Base-by-base conservation (phyloP, 1,139 yeast species). In the Saccharomycopsis phalli region DNA sequence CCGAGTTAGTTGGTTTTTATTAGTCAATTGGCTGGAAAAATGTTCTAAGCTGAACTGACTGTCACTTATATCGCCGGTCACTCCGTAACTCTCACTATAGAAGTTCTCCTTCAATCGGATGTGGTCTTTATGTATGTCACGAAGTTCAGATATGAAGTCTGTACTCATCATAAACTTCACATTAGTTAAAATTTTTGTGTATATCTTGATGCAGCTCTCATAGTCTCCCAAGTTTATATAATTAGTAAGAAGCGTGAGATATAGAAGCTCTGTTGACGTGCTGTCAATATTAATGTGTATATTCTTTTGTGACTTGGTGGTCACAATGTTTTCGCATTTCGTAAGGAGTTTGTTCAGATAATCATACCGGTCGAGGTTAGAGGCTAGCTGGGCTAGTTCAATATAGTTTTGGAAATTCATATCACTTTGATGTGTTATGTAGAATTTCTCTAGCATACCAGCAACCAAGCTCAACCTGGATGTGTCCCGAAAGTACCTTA, bases 331-430 rank as follows among this genome's bases (percentile, higher is more conserved):
- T 3, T 40, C 40, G 11, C 40, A 36, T 11, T 28, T 31, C n/a
- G 22, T 11, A 14, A 40, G 31, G 4, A 40, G 8, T 10, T 17
- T 27, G 26, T 40, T 40, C 19, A 28, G 29, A 27, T 31, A 16
- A 16, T 32, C 30, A 5, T 26, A 20, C 13, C 23, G 31, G 18
- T 22, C 26, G 10, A 40, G n/a, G 14, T 29, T 22, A 18, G 38
- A 37, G 11, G 36, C 36, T 22, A 35, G 27, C 22, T 37, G 28
- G 4, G 40, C 39, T 17, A 40, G 14, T 26, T 40, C 40, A 32
- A 32, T 31, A 23, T 26, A 37, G 18, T 38, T 31, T 21, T 36
- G 36, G n/a, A 40, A 36, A 11, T 38, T 40, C 31, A 36, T 20
- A 13, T 28, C 28, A 2, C 4, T 8, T 4, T 16, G 5, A 30